phyloP scores from a whole-genome alignment of 2,329 filamentous ascomycete genomes.

The Ciborinia camelliae region DNA sequence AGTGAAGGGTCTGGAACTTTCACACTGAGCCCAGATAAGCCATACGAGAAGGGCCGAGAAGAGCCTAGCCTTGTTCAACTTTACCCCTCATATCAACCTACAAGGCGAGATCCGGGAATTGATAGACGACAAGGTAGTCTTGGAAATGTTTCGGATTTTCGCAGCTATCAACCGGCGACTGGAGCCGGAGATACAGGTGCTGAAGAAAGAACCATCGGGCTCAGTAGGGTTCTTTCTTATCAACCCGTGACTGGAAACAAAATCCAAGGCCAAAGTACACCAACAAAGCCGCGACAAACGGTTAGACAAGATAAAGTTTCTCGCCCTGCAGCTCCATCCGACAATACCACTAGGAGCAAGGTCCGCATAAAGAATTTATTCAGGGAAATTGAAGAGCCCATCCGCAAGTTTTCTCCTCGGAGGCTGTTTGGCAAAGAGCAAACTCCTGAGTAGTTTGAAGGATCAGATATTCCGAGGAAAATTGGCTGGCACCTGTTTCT shows the following conservation, averaged over 20 bases:
- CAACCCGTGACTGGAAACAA: neutral
- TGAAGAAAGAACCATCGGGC: no score
- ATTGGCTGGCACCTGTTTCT: neutral
- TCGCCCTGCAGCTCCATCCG: neutral
- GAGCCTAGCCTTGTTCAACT: neutral
- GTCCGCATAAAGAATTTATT: neutral
- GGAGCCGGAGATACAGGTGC: neutral
- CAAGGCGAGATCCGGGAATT: neutral
- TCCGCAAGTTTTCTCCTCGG: neutral
- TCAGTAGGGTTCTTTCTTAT: no score
- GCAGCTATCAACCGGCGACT: neutral
- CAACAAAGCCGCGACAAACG: neutral
- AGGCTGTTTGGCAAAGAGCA: neutral
- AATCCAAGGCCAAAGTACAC: neutral
- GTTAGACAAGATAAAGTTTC: no score
- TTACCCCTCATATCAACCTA: neutral
- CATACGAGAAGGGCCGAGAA: constrained; percentile 8
- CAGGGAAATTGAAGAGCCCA: neutral
- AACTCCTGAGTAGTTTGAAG: neutral
- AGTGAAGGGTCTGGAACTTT: neutral
- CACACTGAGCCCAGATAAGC: neutral
- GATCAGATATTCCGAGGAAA: neutral
- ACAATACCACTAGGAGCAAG: neutral
- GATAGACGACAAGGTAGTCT: neutral
- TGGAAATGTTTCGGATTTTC: neutral